A percentile compares a stretch with the other conserved stretches of the same genome.
These are phyloP conservation scores for Aquilaria agallochum DNA, from an alignment of 441 rosid genomes.

Conservation along the genomic window DNA sequence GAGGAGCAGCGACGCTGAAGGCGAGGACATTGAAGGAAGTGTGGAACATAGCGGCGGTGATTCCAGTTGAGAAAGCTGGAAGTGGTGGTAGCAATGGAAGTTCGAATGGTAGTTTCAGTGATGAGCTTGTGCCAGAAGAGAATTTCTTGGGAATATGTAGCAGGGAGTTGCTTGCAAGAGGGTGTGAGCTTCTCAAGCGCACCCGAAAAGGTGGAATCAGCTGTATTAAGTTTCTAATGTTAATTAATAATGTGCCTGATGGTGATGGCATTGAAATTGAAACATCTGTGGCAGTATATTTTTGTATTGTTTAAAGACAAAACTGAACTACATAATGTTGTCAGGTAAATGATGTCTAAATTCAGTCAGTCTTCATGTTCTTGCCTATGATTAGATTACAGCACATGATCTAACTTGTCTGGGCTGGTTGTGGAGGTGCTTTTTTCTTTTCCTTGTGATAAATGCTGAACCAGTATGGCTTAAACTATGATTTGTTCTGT, in stretches of 20 bases:
- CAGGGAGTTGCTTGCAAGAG: slow-evolving; percentile 84
- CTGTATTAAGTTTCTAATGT: too few species aligned
- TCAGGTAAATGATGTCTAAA: too few species aligned
- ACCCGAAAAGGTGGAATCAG: slow-evolving; percentile 69
- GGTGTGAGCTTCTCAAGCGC: slow-evolving; percentile 87
- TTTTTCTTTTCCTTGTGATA: too few species aligned
- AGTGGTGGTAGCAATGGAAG: slow-evolving; percentile 49
- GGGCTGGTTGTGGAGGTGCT: too few species aligned
- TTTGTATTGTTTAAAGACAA: background rate
- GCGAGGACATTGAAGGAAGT: slow-evolving; percentile 91
- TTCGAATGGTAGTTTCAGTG: slow-evolving; percentile 55
- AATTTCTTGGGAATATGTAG: slow-evolving; percentile 76
- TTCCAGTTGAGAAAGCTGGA: slow-evolving; percentile 68
- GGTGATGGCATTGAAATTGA: too few species aligned
- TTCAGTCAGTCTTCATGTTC: too few species aligned
- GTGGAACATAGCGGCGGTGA: slow-evolving; percentile 90
- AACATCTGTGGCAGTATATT: background rate
- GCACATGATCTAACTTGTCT: too few species aligned
- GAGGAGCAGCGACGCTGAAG: slow-evolving; percentile 93
- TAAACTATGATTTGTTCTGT: too few species aligned
- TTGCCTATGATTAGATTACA: too few species aligned
- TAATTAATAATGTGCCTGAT: too few species aligned
- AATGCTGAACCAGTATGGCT: too few species aligned
- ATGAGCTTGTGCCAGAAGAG: slow-evolving; percentile 63
- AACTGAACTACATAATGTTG: background rate